These are phyloP conservation scores for Porodaedalea pini DNA, from an alignment of 1,284 basidiomycete species.

Conservation along the genomic window DNA sequence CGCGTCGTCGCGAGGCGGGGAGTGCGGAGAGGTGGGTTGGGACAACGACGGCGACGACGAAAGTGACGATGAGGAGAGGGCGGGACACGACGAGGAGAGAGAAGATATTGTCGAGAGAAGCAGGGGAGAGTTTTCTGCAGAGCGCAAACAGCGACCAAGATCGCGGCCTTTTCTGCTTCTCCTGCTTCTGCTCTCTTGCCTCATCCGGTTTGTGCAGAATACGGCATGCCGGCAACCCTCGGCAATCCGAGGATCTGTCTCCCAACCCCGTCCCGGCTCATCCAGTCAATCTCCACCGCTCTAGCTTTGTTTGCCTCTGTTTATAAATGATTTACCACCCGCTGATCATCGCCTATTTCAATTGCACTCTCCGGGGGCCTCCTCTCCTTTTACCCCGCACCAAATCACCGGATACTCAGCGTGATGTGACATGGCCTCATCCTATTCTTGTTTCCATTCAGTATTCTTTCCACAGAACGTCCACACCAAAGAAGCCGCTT, in stretches of 20 bases:
- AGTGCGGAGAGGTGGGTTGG: slow-evolving; percentile 55
- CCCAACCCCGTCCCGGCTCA: slow-evolving; percentile 12
- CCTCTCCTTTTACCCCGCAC: neutral
- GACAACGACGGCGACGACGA: slow-evolving; percentile 54
- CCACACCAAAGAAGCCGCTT: neutral
- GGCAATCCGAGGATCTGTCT: slow-evolving; percentile 19
- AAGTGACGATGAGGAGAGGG: slow-evolving; percentile 35
- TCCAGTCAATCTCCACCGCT: slow-evolving; percentile 16
- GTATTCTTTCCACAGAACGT: neutral
- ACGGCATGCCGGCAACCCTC: slow-evolving; percentile 11
- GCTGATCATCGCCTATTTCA: slow-evolving; percentile 12
- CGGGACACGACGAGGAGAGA: slow-evolving; percentile 26
- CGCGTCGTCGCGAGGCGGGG: slow-evolving; percentile 31
- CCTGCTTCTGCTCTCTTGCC: neutral
- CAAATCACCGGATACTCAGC: slow-evolving; percentile 2
- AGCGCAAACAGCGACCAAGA: neutral
- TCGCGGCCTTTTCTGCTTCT: slow-evolving; percentile 6
- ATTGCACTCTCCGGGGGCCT: slow-evolving; percentile 20
- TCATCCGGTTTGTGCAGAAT: neutral
- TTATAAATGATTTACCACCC: slow-evolving; percentile 5
- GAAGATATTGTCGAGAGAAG: neutral
- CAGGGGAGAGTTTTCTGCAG: neutral
- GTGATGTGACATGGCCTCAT: slow-evolving; percentile 4
- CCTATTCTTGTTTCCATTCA: neutral
- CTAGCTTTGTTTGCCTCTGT: neutral